Evolutionary conservation across 192 early-diverging fungal genomes (phyloP).

Genomic region (Endogone sp.): DNA sequence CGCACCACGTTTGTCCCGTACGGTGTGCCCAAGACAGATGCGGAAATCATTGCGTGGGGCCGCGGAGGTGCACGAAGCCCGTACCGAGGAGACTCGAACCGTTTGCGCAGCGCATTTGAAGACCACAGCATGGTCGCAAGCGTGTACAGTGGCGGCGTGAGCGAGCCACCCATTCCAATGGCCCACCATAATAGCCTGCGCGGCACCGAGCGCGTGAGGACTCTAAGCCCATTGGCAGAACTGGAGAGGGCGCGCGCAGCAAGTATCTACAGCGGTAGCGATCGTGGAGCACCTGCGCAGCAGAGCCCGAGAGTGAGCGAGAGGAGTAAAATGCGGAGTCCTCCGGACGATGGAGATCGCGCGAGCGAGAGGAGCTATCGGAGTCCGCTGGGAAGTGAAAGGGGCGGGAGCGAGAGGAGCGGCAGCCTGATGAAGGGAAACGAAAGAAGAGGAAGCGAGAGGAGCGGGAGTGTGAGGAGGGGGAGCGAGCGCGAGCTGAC

Average conservation of each 20-base stretch:
- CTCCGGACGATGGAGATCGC: neutral
- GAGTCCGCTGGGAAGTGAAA: neutral
- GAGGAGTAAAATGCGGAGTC: neutral
- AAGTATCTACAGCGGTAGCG: neutral
- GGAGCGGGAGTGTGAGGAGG: neutral
- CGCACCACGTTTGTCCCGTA: neutral
- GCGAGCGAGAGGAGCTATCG: neutral
- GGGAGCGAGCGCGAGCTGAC: neutral
- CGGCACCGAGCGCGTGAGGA: neutral
- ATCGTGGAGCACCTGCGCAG: neutral
- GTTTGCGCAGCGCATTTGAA: too few species aligned
- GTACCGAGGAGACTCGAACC: neutral
- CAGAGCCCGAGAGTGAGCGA: neutral
- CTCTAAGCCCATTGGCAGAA: neutral
- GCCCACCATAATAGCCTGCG: neutral
- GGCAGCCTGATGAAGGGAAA: neutral
- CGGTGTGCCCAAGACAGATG: neutral
- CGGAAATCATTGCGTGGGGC: neutral
- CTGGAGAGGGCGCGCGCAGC: too few species aligned
- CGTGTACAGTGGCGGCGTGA: neutral
- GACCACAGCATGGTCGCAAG: neutral
- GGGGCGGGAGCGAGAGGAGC: neutral
- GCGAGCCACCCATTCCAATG: neutral
- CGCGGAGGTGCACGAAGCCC: neutral
- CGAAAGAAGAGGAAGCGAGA: neutral